These are phyloP conservation scores for Rhodomyrtus psidioides DNA, from an alignment of 441 rosid species.

Conservation along the genomic window DNA sequence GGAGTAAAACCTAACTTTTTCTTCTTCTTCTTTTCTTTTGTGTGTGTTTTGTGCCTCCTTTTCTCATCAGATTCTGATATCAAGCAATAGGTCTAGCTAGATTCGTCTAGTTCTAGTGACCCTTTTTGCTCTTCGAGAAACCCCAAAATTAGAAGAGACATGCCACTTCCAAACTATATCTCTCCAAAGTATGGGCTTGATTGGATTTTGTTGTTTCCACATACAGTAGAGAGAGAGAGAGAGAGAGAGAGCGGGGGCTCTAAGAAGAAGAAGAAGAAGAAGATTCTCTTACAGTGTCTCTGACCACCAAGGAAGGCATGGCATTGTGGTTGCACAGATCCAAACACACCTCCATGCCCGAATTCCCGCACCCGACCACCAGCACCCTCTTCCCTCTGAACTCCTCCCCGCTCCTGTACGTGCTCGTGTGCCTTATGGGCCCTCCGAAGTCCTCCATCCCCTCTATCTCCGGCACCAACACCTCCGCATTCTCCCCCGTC, in stretches of 20 bases:
- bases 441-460: slow-evolving; percentile 44
- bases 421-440: slow-evolving; percentile 42
- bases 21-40: neutral
- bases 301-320: slow-evolving; percentile 55
- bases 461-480: slow-evolving; percentile 43
- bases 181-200: neutral
- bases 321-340: slow-evolving; percentile 67
- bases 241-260: too few relatives aligned
- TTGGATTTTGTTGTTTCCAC: neutral
- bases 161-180: neutral
- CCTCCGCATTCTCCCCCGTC: slow-evolving; percentile 80
- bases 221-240: neutral
- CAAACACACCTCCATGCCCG: slow-evolving; percentile 81
- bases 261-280: neutral
- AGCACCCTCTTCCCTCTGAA: slow-evolving; percentile 47
- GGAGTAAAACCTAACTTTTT: neutral
- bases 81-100: neutral
- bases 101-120: neutral
- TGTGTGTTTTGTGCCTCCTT: neutral
- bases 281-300: slow-evolving; percentile 44
- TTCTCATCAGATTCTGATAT: neutral
- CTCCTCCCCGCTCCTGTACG: slow-evolving; percentile 46
- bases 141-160: neutral
- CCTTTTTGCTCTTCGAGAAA: neutral
- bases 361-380: slow-evolving; percentile 73